Evolutionary conservation across 2,329 filamentous ascomycete species (phyloP).

Genomic region (Orbilia oligospora): DNA sequence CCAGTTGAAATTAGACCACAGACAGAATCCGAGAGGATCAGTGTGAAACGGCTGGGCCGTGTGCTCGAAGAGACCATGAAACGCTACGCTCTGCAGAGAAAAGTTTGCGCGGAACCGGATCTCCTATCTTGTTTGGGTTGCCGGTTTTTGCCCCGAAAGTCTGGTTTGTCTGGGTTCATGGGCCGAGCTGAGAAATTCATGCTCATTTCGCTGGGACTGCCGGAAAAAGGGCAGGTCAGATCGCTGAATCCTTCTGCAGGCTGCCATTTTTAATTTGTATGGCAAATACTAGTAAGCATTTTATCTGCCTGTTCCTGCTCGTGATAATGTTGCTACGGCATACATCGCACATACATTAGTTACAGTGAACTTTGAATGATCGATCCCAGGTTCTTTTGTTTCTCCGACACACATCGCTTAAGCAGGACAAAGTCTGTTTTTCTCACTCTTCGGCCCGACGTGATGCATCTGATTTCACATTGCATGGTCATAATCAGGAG

Average conservation of each 20-base stretch:
- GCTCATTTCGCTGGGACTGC: constrained; percentile 57
- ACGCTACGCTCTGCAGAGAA: constrained; percentile 39
- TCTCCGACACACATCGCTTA: constrained; percentile 41
- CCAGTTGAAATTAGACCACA: constrained; percentile 39
- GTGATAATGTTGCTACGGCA: constrained; percentile 20
- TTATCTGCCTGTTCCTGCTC: constrained; percentile 9
- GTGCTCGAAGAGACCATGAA: constrained; percentile 36
- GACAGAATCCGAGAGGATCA: constrained; percentile 4
- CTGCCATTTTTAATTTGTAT: constrained; percentile 21
- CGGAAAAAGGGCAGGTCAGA: constrained; percentile 15
- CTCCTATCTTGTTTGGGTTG: constrained; percentile 55
- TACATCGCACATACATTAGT: too few species aligned
- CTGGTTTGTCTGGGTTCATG: constrained; percentile 57
- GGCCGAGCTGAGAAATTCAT: constrained; percentile 39
- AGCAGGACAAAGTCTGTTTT: constrained; percentile 37
- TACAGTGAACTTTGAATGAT: too few species aligned
- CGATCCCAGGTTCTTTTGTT: constrained; percentile 30
- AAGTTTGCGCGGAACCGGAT: constrained; percentile 52
- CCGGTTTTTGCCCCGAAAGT: constrained; percentile 44
- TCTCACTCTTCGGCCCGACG: constrained; percentile 35
- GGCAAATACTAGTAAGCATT: not conserved
- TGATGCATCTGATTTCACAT: constrained; percentile 35
- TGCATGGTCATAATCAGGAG: constrained; percentile 32
- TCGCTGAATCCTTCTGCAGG: constrained; percentile 36
- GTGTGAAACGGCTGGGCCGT: constrained; percentile 50